These are phyloP conservation scores for Bisporella sp. DNA, from an alignment of 2,329 filamentous ascomycete genomes.

Conservation along the genomic window DNA sequence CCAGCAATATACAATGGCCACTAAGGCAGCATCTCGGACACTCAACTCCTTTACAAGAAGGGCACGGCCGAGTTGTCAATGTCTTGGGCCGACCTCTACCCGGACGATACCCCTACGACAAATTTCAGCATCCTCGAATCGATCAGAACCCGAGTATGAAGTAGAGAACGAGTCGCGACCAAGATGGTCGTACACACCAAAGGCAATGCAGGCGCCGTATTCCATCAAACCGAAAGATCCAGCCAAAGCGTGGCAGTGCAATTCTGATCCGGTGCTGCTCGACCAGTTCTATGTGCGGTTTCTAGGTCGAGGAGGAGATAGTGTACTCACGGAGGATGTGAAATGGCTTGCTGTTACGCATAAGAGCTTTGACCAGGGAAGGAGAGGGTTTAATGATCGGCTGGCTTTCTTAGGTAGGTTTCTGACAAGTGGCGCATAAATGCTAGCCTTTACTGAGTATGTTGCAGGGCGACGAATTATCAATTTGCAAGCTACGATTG, in stretches of 20 bases:
- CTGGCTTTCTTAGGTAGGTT: conserved; percentile 76
- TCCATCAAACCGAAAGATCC: conserved; percentile 45
- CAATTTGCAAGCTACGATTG: conserved; percentile 59
- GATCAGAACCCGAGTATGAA: conserved; percentile 25
- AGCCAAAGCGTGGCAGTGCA: conserved; percentile 56
- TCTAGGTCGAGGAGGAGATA: conserved; percentile 65
- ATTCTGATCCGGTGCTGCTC: conserved; percentile 65
- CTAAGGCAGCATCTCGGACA: conserved; percentile 36
- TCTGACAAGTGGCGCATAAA: background rate
- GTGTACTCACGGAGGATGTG: conserved; percentile 76
- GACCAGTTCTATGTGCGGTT: conserved; percentile 73
- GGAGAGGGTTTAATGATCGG: conserved; percentile 89
- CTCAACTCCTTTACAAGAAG: conserved; percentile 29
- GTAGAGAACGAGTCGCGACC: conserved; percentile 36
- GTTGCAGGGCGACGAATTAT: conserved; percentile 46
- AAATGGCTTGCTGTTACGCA: conserved; percentile 98
- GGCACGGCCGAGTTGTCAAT: conserved; percentile 20
- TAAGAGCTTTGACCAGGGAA: conserved; percentile 95
- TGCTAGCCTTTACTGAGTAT: conserved; percentile 11
- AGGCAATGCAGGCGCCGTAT: conserved; percentile 62
- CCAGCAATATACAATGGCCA: conserved; percentile 34
- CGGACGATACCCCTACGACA: conserved; percentile 13
- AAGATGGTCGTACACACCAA: conserved; percentile 66
- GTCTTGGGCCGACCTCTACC: conserved; percentile 12
- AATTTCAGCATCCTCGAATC: conserved; percentile 19